phyloP scores from a whole-genome alignment of 805 yeast genomes.

The Yarrowia sp. region DNA sequence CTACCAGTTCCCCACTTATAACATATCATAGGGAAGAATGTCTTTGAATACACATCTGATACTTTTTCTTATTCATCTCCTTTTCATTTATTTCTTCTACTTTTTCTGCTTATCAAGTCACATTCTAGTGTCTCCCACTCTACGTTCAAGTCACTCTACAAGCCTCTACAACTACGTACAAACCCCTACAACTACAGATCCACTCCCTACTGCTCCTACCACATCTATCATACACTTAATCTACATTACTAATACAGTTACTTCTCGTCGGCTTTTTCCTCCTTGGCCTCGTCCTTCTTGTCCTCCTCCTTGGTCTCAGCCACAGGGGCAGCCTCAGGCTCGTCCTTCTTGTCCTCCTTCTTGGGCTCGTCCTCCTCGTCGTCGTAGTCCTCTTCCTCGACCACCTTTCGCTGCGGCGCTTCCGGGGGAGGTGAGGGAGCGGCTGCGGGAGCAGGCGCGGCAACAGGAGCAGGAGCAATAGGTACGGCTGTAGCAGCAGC shows the following conservation, averaged over 20 bases:
- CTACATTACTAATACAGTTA: slow-evolving; percentile 23
- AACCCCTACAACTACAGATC: no score
- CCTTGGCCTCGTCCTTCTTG: background rate
- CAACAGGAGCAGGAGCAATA: background rate
- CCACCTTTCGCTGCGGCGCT: slow-evolving; percentile 41
- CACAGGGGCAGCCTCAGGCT: background rate
- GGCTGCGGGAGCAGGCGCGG: background rate
- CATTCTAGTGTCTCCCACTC: no score
- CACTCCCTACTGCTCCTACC: background rate
- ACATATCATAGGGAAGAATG: no score
- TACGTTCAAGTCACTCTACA: no score
- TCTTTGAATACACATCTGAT: no score
- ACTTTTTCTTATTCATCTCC: no score
- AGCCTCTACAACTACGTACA: no score
- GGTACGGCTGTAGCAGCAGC: background rate
- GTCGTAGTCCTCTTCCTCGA: slow-evolving; percentile 48
- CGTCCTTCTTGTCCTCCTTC: slow-evolving; percentile 1
- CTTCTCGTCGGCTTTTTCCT: slow-evolving; percentile 11
- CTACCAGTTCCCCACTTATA: no score
- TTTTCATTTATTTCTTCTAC: no score
- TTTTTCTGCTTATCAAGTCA: no score
- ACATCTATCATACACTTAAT: slow-evolving; percentile 8
- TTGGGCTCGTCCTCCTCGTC: slow-evolving; percentile 34
- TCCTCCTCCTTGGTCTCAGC: background rate
- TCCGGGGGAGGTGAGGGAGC: slow-evolving; percentile 27